Evolutionary conservation across 768 basidiomycete species (phyloP), one percentile per base, ranked within the genome.

Genomic region (Naganishia onofrii): DNA sequence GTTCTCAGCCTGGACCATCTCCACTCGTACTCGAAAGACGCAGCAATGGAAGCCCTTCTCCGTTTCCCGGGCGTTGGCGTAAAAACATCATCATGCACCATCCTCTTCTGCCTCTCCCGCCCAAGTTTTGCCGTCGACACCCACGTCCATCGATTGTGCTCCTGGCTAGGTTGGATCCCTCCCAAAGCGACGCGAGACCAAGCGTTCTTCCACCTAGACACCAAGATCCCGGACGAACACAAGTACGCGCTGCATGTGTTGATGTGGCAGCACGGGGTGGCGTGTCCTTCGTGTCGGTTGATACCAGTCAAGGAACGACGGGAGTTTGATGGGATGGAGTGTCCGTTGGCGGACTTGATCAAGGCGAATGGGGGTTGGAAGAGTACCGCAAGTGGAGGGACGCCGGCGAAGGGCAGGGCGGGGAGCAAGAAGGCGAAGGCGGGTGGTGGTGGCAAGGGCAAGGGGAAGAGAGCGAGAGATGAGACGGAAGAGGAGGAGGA

Each of bases 61-160:
- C 28, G 57, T 1, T 74, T 76, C 54, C 74, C 77, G 23, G 78
- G 78, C 1, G 72, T 79, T 5, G 78, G 78, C 44, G 74, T 76
- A 8, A 79, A 79, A 64, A 79, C 78, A 0, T 75, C 78, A 4
- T 73, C 74, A 29, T 79, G 78, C 69, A 76, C 77, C 6, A 42
- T 78, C 53, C 66, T 79, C 29, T 79, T 78, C 68, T 76, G 76
- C 60, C 67, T 79, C 6, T 66, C 70, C 26, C 56, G 77, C 26
- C 73, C 74, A 23, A 71, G 71, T 54, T 79, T 79, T 53, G 76
- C 78, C 6, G 78, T 79, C 46, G 78, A 79, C 58, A 79, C 78
- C 3, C 78, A 79, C 57, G 78, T 79, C 0, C 72, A 73, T 54
- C 74, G 78, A 13, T 73, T 79, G 19, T 77, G 76, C 17, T 72